Base-by-base conservation (phyloP, 495 filamentous ascomycete species). In the Penicillium tannophilum region DNA sequence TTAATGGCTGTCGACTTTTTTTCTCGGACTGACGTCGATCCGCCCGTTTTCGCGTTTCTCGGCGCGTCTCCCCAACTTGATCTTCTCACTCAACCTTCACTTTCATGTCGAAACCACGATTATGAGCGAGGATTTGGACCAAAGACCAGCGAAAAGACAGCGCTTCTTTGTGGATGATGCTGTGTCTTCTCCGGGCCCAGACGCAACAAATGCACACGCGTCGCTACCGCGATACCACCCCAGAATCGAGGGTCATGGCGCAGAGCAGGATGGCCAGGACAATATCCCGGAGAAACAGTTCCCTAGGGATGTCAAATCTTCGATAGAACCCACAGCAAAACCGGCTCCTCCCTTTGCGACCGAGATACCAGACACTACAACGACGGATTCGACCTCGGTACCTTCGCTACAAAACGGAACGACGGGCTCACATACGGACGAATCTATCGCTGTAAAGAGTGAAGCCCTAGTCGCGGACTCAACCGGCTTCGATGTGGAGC, bases 121-220 rank as follows among this genome's bases (percentile, higher is more conserved):
- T 55, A 70, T 72, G 64, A 66, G 55, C 49, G 62, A 70, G 20
- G 58, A 69, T 55, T 35, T 58, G 26, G 59, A 63, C 36, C 57
- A 86, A 46, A 82, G 86, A 20, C 91, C 91, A 4, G 73, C 72
- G 41, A 97, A 97, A 78, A 92, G 88, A 72, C 80, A 88, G 55
- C 87, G 92, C 26, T 95, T 95, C 72, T 92, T 95, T 66, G 76
- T 79, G 4, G 89, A 94, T 14, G 57, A 33, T 33, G 31, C 56
- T 19, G 12, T 53, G 14, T 55, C 50, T 3, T 8, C 20, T 2
- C 5, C 50, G 46, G 35, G 62, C 41, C 31, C 56, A 11, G 45
- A 9, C 20, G 3, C 58, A 4, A 41, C 47, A 0, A 52, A 9
- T 36, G 17, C 55, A 44, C 62, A 73, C 70, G 67, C 72, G 67